These are phyloP conservation scores for Schizosaccharomyces japonicus DNA, from an alignment of 805 yeast species.

Conservation along the genomic window DNA sequence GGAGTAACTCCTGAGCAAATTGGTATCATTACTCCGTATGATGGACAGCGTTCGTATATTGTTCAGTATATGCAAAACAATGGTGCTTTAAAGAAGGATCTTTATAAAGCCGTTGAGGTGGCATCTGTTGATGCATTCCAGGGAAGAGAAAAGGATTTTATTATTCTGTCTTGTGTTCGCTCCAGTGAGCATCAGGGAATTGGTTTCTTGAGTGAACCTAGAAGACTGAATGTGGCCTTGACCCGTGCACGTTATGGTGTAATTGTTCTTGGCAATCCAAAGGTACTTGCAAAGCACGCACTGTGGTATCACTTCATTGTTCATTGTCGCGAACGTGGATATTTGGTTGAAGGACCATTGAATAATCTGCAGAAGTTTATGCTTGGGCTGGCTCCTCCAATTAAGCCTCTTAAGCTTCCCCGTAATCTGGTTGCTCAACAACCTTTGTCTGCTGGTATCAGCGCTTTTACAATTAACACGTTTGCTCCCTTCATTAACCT, in stretches of 20 bases:
- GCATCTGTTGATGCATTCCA: slow-evolving; percentile 92
- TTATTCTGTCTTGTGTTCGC: slow-evolving; percentile 58
- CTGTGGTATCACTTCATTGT: slow-evolving; percentile 59
- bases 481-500: not conserved
- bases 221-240: slow-evolving; percentile 71
- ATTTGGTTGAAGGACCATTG: slow-evolving; percentile 73
- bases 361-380: slow-evolving; percentile 54
- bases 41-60: slow-evolving; percentile 71
- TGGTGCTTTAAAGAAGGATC: slow-evolving; percentile 39
- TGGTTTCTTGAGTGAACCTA: slow-evolving; percentile 65
- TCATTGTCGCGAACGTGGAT: slow-evolving; percentile 63
- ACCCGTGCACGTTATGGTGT: slow-evolving; percentile 73
- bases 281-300: slow-evolving; percentile 40
- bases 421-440: slow-evolving; percentile 3
- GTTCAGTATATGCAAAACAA: slow-evolving; percentile 54
- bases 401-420: slow-evolving; percentile 16
- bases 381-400: slow-evolving; percentile 20
- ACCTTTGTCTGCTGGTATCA: not conserved
- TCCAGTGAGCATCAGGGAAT: slow-evolving; percentile 51
- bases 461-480: not conserved
- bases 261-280: slow-evolving; percentile 62
- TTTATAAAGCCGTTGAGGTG: slow-evolving; percentile 55
- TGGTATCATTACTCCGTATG: slow-evolving; percentile 86
- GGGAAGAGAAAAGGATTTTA: slow-evolving; percentile 69
- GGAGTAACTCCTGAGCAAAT: slow-evolving; percentile 63